Base-by-base conservation (phyloP, 2,329 filamentous ascomycete species). In the Penicillium sp. region DNA sequence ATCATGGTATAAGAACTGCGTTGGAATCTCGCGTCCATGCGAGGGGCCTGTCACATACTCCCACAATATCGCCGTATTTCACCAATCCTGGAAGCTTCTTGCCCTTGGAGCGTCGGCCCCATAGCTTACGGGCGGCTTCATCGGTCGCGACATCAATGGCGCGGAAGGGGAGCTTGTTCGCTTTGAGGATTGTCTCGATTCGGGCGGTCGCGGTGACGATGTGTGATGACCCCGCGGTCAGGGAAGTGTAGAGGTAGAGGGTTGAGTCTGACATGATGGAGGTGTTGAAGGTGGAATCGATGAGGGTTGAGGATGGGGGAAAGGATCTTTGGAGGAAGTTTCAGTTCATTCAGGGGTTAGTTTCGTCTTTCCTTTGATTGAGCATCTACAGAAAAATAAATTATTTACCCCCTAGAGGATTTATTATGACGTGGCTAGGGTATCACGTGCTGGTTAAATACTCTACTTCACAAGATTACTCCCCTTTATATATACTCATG, bases 121-220 rank as follows among this genome's bases (percentile, higher is more conserved):
- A 99, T 63, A 97, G 81, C 82, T 89, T 90, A 63, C 89, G 87
- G 34, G 92, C 92, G 70, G 90, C 88, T 55, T 94, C 88, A 73
- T 99, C 90, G 31, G 90, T 95, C 39, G 93, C 91, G 42, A 94
- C 85, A 75, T 99, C 94, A 69, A 97, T 81, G 62, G 90, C 92
- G 72, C 90, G 91, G 80, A 97, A 99, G 11, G 92, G 90, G 56
- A 99, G 89, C 66, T 89, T 89, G 81, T 97, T 97, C 61, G 92
- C 92, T 71, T 91, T 93, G 58, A 99, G 83, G 69, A 99, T 97
- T 13, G 92, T 97, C 77, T 99, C 93, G 65, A 99, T 86, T 46
- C 94, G 89, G 53, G 92, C 95, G 1, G 94, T 97, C 26, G 92
- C 94, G 39, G 94, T 97, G 69, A 97, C 87, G 73, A 97, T 96